Evolutionary conservation across 1,139 yeast species (phyloP), one percentile per base, ranked within the genome.

Genomic region (Hyphopichia pseudoburtonii): DNA sequence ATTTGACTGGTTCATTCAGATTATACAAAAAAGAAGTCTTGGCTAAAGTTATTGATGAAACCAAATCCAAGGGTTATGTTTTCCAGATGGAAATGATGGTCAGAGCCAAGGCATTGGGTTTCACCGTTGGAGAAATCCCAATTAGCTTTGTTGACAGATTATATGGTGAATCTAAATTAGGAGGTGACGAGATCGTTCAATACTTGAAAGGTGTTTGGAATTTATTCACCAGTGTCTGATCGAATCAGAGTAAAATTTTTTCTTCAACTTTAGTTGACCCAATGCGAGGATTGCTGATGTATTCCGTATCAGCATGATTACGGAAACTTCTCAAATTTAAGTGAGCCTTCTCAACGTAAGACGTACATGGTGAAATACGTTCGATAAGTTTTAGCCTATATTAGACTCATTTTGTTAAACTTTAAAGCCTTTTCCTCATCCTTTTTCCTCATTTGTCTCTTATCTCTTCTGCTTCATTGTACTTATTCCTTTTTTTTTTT

Each of bases 61-160:
- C 92, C 38, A 75, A 79, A 60, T 79, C 87, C 33, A 85, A 85
- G 66, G 94, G 94, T 33, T 85, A 85, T 50, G 94, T 85, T 35
- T 85, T 85, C 77, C 94, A 85, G 64, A 85, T 85, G 94, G 94
- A 85, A 62, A 83, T 85, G 90, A 82, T 84, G 81, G 94, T 84
- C 28, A 76, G 92, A 47, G 94, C 94, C 32, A 74, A 87, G 52
- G 70, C 82, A 25, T 66, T 82, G 58, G 86, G 84, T 11, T 82
- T 76, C 62, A 70, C 79, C 22, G 82, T 85, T 50, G 92, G 86
- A 21, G 94, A 85, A 58, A 90, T 84, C 27, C 92, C 92, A 36
- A 85, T 85, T 47, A 76, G 80, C 44, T 85, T 85, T 54, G 92
- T 85, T 33, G 94, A 85, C 61, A 75, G 94, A 57, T 70, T 85